These are phyloP conservation scores for Mentha longifolia DNA, from an alignment of 257 asterid genomes.

Conservation along the genomic window DNA sequence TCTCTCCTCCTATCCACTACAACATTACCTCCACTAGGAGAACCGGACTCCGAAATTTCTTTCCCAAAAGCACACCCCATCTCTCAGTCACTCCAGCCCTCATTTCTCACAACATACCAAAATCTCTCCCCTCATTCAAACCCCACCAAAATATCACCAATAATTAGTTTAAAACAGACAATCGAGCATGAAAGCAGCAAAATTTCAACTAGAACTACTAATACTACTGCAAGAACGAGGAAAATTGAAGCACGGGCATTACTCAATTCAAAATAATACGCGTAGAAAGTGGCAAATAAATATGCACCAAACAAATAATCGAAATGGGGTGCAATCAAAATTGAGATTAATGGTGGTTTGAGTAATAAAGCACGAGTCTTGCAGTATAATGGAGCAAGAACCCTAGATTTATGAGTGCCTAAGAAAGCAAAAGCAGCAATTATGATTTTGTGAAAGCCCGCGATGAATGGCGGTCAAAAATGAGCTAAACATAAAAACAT, in stretches of 20 bases:
- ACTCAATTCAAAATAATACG: constrained; percentile 29
- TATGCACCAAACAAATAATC: constrained; percentile 22
- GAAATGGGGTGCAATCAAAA: constrained; percentile 29
- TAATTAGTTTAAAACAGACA: constrained; percentile 2
- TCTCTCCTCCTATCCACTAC: constrained; percentile 50
- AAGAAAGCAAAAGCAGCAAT: constrained; percentile 68
- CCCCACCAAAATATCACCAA: constrained; percentile 32
- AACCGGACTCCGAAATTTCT: constrained; percentile 61
- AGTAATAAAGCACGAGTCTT: constrained; percentile 37
- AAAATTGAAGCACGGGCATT: constrained; percentile 19
- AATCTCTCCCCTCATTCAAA: constrained; percentile 44
- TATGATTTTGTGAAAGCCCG: constrained; percentile 60
- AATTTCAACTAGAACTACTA: constrained; percentile 20
- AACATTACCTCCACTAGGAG: constrained; percentile 45
- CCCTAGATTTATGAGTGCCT: constrained; percentile 59
- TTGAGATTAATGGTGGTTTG: constrained; percentile 18
- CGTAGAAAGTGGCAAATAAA: constrained; percentile 25
- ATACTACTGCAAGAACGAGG: constrained; percentile 15
- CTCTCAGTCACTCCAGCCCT: constrained; percentile 46
- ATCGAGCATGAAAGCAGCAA: constrained; percentile 12
- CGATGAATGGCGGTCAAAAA: constrained; percentile 66
- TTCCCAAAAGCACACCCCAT: constrained; percentile 88
- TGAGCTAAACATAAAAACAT: constrained; percentile 37
- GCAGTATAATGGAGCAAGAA: constrained; percentile 50
- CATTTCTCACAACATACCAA: constrained; percentile 63